These are phyloP conservation scores for Omphalotus guepiniiformis DNA, from an alignment of 768 basidiomycete species.

Conservation along the genomic window DNA sequence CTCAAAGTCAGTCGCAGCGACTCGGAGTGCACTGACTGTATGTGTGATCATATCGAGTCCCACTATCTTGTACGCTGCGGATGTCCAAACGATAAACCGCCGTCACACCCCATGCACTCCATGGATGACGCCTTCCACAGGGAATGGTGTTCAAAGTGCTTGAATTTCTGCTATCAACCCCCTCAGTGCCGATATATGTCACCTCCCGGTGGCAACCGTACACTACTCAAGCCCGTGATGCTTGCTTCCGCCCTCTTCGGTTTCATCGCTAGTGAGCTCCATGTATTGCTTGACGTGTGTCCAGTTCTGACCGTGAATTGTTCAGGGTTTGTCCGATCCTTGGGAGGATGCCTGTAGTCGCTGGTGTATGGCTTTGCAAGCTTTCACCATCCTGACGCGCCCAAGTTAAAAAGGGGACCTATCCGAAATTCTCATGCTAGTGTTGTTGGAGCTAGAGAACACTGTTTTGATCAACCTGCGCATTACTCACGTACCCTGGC, in stretches of 20 bases:
- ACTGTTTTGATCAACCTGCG: no score
- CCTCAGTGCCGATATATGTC: slow-evolving; percentile 16
- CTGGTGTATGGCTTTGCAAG: no score
- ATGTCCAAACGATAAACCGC: slow-evolving; percentile 25
- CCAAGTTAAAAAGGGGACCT: no score
- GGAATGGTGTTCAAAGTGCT: slow-evolving; percentile 28
- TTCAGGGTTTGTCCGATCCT: slow-evolving; percentile 1
- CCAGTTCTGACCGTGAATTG: not conserved
- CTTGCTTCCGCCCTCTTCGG: not conserved
- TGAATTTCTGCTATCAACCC: slow-evolving; percentile 23
- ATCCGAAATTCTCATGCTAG: no score
- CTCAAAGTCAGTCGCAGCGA: not conserved
- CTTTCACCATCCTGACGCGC: no score
- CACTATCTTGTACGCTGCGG: slow-evolving; percentile 32
- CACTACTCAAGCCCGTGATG: not conserved
- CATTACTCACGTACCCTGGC: no score
- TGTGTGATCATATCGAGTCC: slow-evolving; percentile 8
- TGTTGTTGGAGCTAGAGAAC: no score
- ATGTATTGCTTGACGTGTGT: not conserved
- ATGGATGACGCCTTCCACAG: slow-evolving; percentile 31
- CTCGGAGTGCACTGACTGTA: not conserved
- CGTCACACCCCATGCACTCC: slow-evolving; percentile 24
- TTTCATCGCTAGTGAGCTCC: slow-evolving; percentile 1
- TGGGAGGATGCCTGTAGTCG: slow-evolving; percentile 1
- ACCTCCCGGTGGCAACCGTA: not conserved